Percentiles rank a stretch among this genome's conserved stretches.
Conservation (phyloP, 1,139 yeast species). For the Magnusiomyces sp. region DNA sequence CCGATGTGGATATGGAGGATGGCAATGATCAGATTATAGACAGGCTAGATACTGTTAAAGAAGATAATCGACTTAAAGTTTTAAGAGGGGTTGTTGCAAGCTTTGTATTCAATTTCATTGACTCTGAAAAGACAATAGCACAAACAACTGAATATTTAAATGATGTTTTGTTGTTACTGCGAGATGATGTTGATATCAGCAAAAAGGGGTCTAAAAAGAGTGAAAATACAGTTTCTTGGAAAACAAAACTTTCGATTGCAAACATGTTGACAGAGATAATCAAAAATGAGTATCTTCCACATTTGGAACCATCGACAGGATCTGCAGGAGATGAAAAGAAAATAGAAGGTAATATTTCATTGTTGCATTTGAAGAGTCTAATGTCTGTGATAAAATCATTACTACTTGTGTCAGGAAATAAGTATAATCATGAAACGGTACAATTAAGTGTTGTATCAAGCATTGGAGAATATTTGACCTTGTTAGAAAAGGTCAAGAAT, state of each 20-base stretch:
- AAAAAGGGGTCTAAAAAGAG: background rate
- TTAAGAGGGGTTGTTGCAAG: slow-evolving; percentile 24
- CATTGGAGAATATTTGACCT: too few species aligned
- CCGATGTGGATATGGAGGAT: slow-evolving; percentile 1
- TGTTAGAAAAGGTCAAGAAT: too few species aligned
- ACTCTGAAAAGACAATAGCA: slow-evolving; percentile 2
- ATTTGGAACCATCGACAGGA: background rate
- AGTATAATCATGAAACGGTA: too few species aligned
- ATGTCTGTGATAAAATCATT: too few species aligned
- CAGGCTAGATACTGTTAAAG: slow-evolving; percentile 26
- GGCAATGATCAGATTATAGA: slow-evolving; percentile 21
- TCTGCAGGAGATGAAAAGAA: background rate
- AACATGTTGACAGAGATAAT: background rate
- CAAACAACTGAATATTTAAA: background rate
- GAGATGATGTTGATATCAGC: background rate
- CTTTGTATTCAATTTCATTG: slow-evolving; percentile 16
- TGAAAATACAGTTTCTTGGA: slow-evolving; percentile 41
- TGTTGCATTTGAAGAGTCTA: too few species aligned
- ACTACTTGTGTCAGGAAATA: too few species aligned
- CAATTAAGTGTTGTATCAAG: too few species aligned
- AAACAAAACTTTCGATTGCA: slow-evolving; percentile 40
- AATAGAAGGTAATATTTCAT: background rate
- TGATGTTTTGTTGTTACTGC: background rate
- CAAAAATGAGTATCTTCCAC: background rate
- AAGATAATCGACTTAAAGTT: slow-evolving; percentile 33